These are phyloP conservation scores for Auriscalpium vulgare DNA, from an alignment of 768 basidiomycete genomes.

Conservation along the genomic window DNA sequence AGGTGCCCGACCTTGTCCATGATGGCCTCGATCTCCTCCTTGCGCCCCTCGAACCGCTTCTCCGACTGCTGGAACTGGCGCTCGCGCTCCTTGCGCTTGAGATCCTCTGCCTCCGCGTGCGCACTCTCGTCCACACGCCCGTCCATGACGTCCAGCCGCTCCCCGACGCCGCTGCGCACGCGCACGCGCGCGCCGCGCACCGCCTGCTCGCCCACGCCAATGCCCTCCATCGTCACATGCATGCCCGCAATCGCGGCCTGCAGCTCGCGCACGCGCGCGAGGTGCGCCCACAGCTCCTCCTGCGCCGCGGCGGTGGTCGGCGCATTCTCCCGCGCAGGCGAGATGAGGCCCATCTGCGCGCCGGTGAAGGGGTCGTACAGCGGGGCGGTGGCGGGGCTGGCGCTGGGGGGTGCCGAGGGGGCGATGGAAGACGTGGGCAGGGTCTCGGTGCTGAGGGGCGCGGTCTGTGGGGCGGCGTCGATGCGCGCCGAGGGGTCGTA, in stretches of 20 bases:
- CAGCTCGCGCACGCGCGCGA: constrained; percentile 61
- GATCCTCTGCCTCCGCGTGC: constrained; percentile 45
- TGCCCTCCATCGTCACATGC: constrained; percentile 70
- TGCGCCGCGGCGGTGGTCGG: constrained; percentile 16
- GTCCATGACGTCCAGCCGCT: constrained; percentile 17
- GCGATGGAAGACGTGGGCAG: constrained; percentile 12
- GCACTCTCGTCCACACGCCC: constrained; percentile 33
- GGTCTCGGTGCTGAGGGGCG: background rate
- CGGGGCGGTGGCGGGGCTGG: constrained; percentile 20
- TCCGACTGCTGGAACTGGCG: constrained; percentile 63
- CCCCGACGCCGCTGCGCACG: background rate
- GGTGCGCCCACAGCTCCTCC: constrained; percentile 57
- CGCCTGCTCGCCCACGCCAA: constrained; percentile 28
- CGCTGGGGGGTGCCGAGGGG: constrained; percentile 12
- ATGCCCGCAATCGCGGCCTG: constrained; percentile 66
- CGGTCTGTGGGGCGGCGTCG: constrained; percentile 7
- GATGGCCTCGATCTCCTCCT: constrained; percentile 59
- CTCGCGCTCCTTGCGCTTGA: constrained; percentile 41
- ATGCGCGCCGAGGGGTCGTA: constrained; percentile 9
- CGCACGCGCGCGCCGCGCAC: background rate
- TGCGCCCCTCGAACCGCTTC: constrained; percentile 61
- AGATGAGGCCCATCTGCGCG: constrained; percentile 30
- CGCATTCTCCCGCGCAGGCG: constrained; percentile 8
- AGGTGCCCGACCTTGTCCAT: constrained; percentile 55
- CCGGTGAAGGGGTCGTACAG: constrained; percentile 45